Evolutionary conservation across 139 green algal genomes (phyloP).

Genomic region (Chlorella sp.): DNA sequence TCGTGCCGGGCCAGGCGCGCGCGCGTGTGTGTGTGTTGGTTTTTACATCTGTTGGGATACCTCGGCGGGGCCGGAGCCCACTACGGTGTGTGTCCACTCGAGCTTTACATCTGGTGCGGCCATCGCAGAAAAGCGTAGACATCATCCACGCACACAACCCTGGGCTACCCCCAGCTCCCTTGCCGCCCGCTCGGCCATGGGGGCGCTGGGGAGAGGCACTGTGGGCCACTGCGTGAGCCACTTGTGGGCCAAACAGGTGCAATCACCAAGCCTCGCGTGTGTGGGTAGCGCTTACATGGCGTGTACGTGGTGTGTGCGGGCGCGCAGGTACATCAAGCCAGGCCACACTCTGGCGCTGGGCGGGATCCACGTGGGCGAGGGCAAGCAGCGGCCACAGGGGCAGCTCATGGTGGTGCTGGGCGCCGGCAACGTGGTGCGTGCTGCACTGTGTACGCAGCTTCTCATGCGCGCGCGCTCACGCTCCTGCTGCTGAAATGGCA

Average conservation of each 20-base stretch:
- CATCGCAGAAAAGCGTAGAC: no score
- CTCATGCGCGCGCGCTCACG: not conserved
- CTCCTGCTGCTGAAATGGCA: not conserved
- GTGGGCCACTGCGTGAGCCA: no score
- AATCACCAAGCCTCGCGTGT: not conserved
- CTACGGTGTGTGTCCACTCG: no score
- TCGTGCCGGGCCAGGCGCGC: no score
- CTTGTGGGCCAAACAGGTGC: not conserved
- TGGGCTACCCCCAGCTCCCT: not conserved
- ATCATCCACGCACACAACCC: no score
- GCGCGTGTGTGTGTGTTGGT: no score
- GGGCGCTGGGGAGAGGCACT: not conserved
- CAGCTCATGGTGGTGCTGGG: conserved; percentile 19
- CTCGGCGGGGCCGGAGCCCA: no score
- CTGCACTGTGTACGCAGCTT: not conserved
- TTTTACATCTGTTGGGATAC: no score
- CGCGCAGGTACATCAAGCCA: not conserved
- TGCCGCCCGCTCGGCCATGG: not conserved
- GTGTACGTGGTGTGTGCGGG: not conserved
- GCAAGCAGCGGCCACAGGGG: not conserved
- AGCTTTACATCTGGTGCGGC: no score
- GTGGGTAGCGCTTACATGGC: not conserved
- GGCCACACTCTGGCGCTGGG: no score
- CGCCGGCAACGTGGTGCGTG: conserved; percentile 26
- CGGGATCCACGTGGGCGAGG: not conserved